phyloP scores from a whole-genome alignment of 78 protist genomes.

The Tieghemostelium lacteum region DNA sequence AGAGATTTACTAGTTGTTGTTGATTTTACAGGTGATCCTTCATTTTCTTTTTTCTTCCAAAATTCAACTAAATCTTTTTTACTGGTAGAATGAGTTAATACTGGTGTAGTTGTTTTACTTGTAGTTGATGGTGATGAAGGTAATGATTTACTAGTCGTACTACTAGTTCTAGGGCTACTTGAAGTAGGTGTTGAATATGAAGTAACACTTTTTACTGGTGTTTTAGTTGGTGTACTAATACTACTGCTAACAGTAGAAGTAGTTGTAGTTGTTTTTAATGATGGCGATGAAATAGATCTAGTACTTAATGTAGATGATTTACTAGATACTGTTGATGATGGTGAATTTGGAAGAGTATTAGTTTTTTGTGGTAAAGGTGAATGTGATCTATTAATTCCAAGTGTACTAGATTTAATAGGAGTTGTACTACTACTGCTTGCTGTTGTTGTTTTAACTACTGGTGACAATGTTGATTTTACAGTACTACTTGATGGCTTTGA shows the following conservation, averaged over 20 bases:
- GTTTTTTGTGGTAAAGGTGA: neutral
- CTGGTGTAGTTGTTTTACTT: conserved; percentile 27
- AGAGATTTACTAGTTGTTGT: neutral
- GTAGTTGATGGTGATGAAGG: too few species aligned
- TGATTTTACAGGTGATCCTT: neutral
- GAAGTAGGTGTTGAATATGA: conserved; percentile 1
- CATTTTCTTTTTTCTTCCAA: conserved; percentile 49
- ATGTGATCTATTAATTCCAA: neutral
- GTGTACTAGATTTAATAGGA: too few species aligned
- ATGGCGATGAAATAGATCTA: conserved; percentile 31
- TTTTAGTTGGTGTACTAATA: neutral
- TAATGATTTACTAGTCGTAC: too few species aligned
- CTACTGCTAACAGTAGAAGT: neutral
- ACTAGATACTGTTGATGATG: neutral
- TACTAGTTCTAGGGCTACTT: neutral
- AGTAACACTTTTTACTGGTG: conserved; percentile 1
- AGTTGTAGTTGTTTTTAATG: neutral
- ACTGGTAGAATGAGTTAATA: neutral
- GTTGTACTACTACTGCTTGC: neutral
- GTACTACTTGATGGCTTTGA: neutral
- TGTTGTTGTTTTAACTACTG: neutral
- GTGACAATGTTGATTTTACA: too few species aligned
- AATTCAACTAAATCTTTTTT: conserved; percentile 34
- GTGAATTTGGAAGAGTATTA: neutral
- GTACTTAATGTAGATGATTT: conserved; percentile 8